Conservation (phyloP, 2,329 filamentous ascomycete genomes). For the Cladophialophora chaetospira region DNA sequence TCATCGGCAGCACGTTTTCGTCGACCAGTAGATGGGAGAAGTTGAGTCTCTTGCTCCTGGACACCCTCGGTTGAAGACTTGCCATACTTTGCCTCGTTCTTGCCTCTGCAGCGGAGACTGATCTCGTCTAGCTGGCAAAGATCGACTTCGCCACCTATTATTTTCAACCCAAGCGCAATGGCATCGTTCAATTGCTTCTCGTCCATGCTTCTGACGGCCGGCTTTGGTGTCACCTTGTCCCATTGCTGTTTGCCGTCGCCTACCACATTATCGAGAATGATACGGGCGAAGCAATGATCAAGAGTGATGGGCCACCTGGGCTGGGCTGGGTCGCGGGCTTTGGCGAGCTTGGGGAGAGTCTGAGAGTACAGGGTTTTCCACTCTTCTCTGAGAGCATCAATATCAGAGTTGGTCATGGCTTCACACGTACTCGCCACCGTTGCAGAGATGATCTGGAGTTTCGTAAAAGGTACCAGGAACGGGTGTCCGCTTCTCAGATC, state of each 20-base stretch:
- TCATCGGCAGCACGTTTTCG: conserved; percentile 5
- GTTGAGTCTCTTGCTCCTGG: neutral
- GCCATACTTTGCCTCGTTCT: conserved; percentile 33
- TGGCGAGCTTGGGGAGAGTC: conserved; percentile 34
- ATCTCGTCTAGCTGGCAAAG: conserved; percentile 43
- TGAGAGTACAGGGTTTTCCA: conserved; percentile 34
- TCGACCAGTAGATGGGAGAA: neutral
- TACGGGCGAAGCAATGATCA: conserved; percentile 34
- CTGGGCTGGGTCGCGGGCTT: conserved; percentile 35
- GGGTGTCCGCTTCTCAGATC: no score
- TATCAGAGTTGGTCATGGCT: conserved; percentile 11
- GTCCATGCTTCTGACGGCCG: conserved; percentile 49
- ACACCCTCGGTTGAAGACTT: neutral
- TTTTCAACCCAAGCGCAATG: conserved; percentile 43
- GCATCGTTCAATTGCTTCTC: conserved; percentile 41
- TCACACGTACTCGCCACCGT: no score
- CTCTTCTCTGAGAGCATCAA: conserved; percentile 18
- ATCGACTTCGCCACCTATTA: conserved; percentile 42
- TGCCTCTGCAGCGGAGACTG: conserved; percentile 45
- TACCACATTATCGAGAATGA: conserved; percentile 44
- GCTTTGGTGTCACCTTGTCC: conserved; percentile 45
- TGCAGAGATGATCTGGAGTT: neutral
- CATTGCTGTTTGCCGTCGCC: conserved; percentile 43
- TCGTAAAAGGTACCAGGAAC: neutral
- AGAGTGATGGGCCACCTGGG: conserved; percentile 45